Evolutionary conservation across 2,329 filamentous ascomycete genomes (phyloP).

Genomic region (Fusarium zealandicum): DNA sequence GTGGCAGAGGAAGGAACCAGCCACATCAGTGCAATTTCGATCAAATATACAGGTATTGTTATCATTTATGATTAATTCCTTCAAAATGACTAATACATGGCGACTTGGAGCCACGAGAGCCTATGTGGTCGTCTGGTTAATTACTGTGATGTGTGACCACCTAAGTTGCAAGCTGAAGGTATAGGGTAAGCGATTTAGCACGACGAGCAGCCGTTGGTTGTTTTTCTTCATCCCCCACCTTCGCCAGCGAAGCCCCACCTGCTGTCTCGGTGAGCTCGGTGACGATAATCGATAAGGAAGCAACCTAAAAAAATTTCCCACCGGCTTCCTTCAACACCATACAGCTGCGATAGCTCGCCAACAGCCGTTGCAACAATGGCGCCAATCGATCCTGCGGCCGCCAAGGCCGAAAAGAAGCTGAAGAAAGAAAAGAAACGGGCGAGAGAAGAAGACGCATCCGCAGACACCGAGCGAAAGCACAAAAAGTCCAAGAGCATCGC

Average conservation of each 20-base stretch:
- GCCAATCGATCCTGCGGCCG: slow-evolving; percentile 42
- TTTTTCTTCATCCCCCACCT: neutral
- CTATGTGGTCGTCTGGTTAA: no score
- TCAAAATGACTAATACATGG: no score
- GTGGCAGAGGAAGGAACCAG: neutral
- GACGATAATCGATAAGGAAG: slow-evolving; percentile 32
- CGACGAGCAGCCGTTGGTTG: neutral
- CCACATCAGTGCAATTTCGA: neutral
- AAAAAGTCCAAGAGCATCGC: slow-evolving; percentile 60
- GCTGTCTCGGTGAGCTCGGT: slow-evolving; percentile 30
- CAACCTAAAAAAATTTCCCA: slow-evolving; percentile 33
- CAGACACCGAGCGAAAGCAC: slow-evolving; percentile 54
- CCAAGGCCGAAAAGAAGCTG: slow-evolving; percentile 50
- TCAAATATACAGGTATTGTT: neutral
- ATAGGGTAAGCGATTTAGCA: neutral
- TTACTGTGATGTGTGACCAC: no score
- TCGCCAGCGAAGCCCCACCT: slow-evolving; percentile 12
- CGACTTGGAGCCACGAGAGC: no score
- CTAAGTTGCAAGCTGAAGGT: neutral
- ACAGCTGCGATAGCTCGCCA: slow-evolving; percentile 21
- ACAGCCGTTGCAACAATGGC: slow-evolving; percentile 43
- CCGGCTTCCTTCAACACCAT: slow-evolving; percentile 19
- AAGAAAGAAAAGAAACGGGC: slow-evolving; percentile 56
- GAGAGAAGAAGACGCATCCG: slow-evolving; percentile 52
- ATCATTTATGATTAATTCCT: no score